Conservation (phyloP, 176 grass and related monocot species). For the Oryza meyeriana region DNA sequence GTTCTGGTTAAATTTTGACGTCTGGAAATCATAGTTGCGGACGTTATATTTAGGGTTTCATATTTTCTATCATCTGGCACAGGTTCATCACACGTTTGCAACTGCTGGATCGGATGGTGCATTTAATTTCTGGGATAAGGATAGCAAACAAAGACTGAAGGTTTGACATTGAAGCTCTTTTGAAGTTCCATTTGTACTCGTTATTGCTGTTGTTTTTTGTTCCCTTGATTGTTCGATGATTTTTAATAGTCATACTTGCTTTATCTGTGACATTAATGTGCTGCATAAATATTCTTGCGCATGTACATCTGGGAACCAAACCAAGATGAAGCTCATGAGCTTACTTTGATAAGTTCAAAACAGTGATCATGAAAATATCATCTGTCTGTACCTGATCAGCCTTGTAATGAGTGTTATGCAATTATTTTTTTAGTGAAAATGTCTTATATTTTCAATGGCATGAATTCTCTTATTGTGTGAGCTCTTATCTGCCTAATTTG, state of each 20-base stretch:
- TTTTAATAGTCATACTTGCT: neutral
- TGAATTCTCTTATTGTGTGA: neutral
- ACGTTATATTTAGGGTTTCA: conserved; percentile 24
- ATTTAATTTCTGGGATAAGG: conserved; percentile 94
- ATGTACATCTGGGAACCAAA: neutral
- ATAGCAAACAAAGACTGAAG: conserved; percentile 89
- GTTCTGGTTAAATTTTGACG: neutral
- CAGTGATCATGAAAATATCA: neutral
- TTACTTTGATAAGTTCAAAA: neutral
- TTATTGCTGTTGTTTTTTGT: neutral
- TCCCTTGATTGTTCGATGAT: conserved; percentile 6
- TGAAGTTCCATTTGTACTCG: neutral
- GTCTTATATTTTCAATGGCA: neutral
- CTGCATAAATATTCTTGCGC: conserved; percentile 6
- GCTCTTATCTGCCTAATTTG: neutral
- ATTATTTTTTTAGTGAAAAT: neutral
- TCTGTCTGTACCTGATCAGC: neutral
- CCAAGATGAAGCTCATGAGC: neutral
- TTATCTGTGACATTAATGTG: conserved; percentile 1
- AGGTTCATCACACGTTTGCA: conserved; percentile 90
- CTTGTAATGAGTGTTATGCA: neutral
- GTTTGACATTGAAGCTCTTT: conserved; percentile 20
- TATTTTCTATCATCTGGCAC: conserved; percentile 15
- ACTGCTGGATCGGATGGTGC: conserved; percentile 85
- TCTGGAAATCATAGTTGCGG: neutral